A percentile compares a stretch with the other conserved stretches of the same genome.
phyloP scores from a whole-genome alignment of 495 filamentous ascomycete species.

The Podospora sp. region DNA sequence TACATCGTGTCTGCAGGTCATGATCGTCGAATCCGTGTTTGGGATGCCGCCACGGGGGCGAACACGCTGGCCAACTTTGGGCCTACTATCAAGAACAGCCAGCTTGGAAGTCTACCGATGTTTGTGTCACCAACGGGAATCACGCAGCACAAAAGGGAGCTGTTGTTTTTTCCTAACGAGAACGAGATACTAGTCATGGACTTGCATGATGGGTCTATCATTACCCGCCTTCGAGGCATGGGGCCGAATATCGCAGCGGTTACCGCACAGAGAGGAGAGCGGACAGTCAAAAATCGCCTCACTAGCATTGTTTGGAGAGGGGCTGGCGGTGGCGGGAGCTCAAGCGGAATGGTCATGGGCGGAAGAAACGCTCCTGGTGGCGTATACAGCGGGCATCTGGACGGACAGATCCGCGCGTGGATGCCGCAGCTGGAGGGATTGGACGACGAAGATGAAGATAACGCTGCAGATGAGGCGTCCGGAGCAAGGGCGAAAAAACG shows the following conservation, averaged over 20 bases:
- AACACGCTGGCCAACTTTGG: conserved; percentile 86
- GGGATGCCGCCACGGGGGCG: conserved; percentile 75
- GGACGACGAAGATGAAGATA: conserved; percentile 48
- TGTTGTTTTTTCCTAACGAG: conserved; percentile 77
- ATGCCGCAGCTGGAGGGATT: conserved; percentile 52
- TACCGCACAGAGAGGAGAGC: conserved; percentile 36
- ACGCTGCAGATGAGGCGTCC: conserved; percentile 29
- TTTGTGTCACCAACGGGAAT: conserved; percentile 59
- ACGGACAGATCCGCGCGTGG: conserved; percentile 63
- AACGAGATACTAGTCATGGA: conserved; percentile 76
- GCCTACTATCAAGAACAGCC: conserved; percentile 70
- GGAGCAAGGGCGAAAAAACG: conserved; percentile 53
- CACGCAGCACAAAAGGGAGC: conserved; percentile 55
- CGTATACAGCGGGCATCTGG: conserved; percentile 59
- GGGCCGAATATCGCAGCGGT: conserved; percentile 53
- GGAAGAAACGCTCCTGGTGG: conserved; percentile 50
- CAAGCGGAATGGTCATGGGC: conserved; percentile 46
- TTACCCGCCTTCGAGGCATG: conserved; percentile 68
- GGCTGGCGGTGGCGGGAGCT: conserved; percentile 45
- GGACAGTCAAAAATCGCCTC: conserved; percentile 58
- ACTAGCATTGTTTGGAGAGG: conserved; percentile 74
- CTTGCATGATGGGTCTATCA: conserved; percentile 69
- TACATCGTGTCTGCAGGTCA: conserved; percentile 78
- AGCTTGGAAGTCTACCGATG: conserved; percentile 64
- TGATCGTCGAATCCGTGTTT: conserved; percentile 80